Conservation (phyloP, 768 basidiomycete genomes). For the Mycena amicta region DNA sequence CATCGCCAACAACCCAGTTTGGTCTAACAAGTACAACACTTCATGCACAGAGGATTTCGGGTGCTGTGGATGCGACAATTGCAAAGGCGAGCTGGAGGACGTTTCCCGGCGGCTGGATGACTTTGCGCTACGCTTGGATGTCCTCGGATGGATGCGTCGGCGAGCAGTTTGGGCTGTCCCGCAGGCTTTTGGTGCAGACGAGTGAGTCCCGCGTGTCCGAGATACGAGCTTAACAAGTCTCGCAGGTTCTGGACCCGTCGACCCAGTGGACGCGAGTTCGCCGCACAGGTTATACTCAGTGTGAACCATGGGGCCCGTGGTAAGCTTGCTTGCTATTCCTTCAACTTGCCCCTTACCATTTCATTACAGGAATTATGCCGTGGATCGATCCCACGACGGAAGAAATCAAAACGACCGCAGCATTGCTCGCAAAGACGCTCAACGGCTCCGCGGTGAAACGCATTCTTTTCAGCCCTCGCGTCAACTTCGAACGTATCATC, state of each 20-base stretch:
- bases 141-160: constrained; percentile 49
- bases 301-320: constrained; percentile 57
- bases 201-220: constrained; percentile 13
- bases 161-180: constrained; percentile 60
- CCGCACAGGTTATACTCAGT: constrained; percentile 50
- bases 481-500: constrained; percentile 25
- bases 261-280: constrained; percentile 55
- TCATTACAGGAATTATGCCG: constrained; percentile 31
- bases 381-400: constrained; percentile 46
- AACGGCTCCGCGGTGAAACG: constrained; percentile 22
- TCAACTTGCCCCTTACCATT: background rate
- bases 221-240: background rate
- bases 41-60: constrained; percentile 52
- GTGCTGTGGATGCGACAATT: constrained; percentile 65
- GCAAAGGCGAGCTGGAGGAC: constrained; percentile 54
- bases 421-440: constrained; percentile 35
- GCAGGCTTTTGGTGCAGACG: constrained; percentile 54
- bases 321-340: constrained; percentile 6
- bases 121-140: constrained; percentile 42
- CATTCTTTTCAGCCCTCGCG: constrained; percentile 32
- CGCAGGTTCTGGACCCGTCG: constrained; percentile 49
- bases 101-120: constrained; percentile 51
- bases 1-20: constrained; percentile 44
- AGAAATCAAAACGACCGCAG: constrained; percentile 40
- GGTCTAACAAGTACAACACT: constrained; percentile 47